phyloP scores from a whole-genome alignment of 495 filamentous ascomycete species.

The Tuber brumale region DNA sequence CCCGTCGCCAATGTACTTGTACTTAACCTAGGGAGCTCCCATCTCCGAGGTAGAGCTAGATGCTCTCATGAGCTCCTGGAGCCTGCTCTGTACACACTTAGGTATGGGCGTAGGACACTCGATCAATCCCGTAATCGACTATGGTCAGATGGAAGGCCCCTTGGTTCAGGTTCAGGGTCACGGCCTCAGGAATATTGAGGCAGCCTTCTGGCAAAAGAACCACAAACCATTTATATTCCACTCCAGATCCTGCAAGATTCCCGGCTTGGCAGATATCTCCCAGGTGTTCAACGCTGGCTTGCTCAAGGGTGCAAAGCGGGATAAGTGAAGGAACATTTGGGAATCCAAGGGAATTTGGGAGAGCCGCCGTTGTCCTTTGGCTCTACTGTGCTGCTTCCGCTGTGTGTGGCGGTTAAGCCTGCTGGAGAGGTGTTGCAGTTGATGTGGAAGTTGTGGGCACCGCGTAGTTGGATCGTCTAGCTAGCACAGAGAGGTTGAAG shows the following conservation, averaged over 20 bases:
- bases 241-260: conserved; percentile 45
- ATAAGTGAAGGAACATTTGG: conserved; percentile 43
- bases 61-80: conserved; percentile 43
- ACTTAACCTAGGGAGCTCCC: conserved; percentile 46
- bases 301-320: conserved; percentile 42
- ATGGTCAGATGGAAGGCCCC: conserved; percentile 46
- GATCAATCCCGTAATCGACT: conserved; percentile 47
- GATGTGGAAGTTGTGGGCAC: conserved; percentile 43
- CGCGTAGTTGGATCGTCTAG: conserved; percentile 65
- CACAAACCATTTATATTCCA: conserved; percentile 43
- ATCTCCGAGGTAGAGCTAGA: conserved; percentile 45
- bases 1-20: conserved; percentile 45
- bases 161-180: conserved; percentile 46
- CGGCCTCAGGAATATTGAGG: too few relatives aligned
- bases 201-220: conserved; percentile 41
- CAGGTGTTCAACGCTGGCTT: conserved; percentile 43
- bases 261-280: conserved; percentile 44
- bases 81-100: conserved; percentile 43
- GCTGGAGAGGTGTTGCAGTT: conserved; percentile 39
- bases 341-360: conserved; percentile 46
- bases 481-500: conserved; percentile 81
- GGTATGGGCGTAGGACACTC: conserved; percentile 47
- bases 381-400: conserved; percentile 46
- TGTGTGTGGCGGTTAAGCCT: conserved; percentile 47
- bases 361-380: conserved; percentile 46